Evolutionary conservation across 2,329 filamentous ascomycete species (phyloP).

Genomic region (Botrytis paeoniae): DNA sequence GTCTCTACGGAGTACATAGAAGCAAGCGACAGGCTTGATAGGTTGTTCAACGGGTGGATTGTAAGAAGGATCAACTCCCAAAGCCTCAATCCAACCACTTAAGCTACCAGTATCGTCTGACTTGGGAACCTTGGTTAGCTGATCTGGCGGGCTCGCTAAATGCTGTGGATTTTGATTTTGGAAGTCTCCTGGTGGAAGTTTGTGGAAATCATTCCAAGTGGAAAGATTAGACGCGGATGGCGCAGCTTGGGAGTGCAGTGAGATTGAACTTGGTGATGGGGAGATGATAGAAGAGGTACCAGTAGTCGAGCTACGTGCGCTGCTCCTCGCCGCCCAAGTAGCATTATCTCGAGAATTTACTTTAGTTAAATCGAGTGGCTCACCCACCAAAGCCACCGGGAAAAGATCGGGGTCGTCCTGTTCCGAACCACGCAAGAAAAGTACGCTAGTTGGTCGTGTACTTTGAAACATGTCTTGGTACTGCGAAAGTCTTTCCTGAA

Average conservation of each 20-base stretch:
- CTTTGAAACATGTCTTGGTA: slow-evolving; percentile 86
- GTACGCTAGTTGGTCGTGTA: slow-evolving; percentile 71
- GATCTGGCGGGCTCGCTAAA: slow-evolving; percentile 47
- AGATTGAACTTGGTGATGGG: slow-evolving; percentile 63
- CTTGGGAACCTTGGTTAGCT: slow-evolving; percentile 53
- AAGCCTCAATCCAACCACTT: slow-evolving; percentile 82
- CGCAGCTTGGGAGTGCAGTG: slow-evolving; percentile 54
- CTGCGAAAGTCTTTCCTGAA: slow-evolving; percentile 73
- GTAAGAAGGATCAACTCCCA: slow-evolving; percentile 86
- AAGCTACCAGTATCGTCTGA: slow-evolving; percentile 62
- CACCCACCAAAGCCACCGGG: slow-evolving; percentile 70
- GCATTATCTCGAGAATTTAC: slow-evolving; percentile 40
- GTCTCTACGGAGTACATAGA: slow-evolving; percentile 68
- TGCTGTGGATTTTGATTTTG: slow-evolving; percentile 43
- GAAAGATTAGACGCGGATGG: slow-evolving; percentile 37
- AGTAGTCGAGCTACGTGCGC: slow-evolving; percentile 55
- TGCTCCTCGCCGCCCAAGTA: slow-evolving; percentile 45
- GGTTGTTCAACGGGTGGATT: slow-evolving; percentile 70
- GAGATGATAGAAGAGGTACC: slow-evolving; percentile 61
- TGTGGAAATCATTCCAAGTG: slow-evolving; percentile 58
- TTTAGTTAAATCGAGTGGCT: slow-evolving; percentile 58
- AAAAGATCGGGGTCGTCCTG: slow-evolving; percentile 76
- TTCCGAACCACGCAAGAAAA: slow-evolving; percentile 75
- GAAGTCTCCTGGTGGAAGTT: slow-evolving; percentile 49
- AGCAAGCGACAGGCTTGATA: slow-evolving; percentile 77